phyloP scores from a whole-genome alignment of 345 rosid species.

The Sonneratia caseolaris region DNA sequence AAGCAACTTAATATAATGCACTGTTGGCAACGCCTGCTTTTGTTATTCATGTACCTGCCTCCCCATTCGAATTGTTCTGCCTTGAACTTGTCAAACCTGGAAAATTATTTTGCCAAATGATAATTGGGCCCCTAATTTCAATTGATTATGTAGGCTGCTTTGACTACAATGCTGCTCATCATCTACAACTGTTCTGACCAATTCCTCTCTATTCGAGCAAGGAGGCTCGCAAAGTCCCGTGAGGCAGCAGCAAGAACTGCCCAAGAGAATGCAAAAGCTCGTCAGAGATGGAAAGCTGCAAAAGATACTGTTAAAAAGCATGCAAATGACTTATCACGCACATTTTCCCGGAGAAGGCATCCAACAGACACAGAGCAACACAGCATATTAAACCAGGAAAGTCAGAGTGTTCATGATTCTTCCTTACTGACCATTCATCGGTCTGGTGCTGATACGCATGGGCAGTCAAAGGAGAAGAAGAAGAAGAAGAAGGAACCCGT shows the following conservation, averaged over 20 bases:
- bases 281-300: conserved; percentile 70
- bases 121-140: not conserved
- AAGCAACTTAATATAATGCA: no score
- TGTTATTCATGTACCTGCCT: no score
- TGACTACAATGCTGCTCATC: conserved; percentile 58
- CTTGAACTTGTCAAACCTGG: not conserved
- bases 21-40: no score
- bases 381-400: conserved; percentile 32
- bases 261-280: conserved; percentile 60
- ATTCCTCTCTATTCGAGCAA: conserved; percentile 62
- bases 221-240: conserved; percentile 69
- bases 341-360: conserved; percentile 43
- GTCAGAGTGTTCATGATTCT: conserved; percentile 25
- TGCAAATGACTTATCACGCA: conserved; percentile 51
- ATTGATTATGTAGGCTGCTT: conserved; percentile 55
- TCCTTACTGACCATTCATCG: conserved; percentile 24
- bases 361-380: conserved; percentile 21
- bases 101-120: not conserved
- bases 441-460: conserved; percentile 18
- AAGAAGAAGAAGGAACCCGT: conserved; percentile 23
- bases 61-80: not conserved
- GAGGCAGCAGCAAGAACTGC: conserved; percentile 76
- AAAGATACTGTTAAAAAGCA: conserved; percentile 61
- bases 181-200: conserved; percentile 89
- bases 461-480: conserved; percentile 27